A percentile compares a stretch with the other conserved stretches of the same genome.
These are phyloP conservation scores for Phoenix dactylifera DNA, from an alignment of 176 grass and related monocot species.

Conservation along the genomic window DNA sequence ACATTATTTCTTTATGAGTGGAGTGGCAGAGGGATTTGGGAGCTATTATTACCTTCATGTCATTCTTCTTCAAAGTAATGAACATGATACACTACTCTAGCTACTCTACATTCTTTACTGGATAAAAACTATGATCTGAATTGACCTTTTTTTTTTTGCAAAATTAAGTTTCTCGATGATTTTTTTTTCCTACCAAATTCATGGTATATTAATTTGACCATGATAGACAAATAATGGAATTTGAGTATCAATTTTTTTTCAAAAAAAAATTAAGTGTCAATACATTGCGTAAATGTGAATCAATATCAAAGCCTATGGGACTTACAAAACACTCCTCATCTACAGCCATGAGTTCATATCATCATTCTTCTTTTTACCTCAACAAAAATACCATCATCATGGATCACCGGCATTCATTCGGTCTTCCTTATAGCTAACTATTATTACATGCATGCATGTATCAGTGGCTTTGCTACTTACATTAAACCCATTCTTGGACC, in stretches of 20 bases:
- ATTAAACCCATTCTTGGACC: slow-evolving; percentile 15
- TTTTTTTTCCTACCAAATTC: too few relatives aligned
- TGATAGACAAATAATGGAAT: too few relatives aligned
- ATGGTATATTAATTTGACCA: too few relatives aligned
- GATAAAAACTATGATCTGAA: too few relatives aligned
- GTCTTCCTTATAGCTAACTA: slow-evolving; percentile 31
- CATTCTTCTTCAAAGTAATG: too few relatives aligned
- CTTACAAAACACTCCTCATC: slow-evolving; percentile 36
- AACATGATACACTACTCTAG: too few relatives aligned
- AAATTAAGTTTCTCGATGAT: too few relatives aligned
- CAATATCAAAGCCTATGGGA: background rate
- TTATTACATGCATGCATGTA: slow-evolving; percentile 29
- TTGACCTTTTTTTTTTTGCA: too few relatives aligned
- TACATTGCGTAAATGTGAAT: too few relatives aligned
- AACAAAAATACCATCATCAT: slow-evolving; percentile 29
- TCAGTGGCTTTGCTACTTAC: slow-evolving; percentile 7
- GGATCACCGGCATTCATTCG: slow-evolving; percentile 42
- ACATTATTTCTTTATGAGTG: background rate
- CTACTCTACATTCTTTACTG: too few relatives aligned
- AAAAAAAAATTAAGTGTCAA: background rate
- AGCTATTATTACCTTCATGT: slow-evolving; percentile 2
- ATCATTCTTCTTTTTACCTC: slow-evolving; percentile 41
- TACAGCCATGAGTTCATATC: slow-evolving; percentile 33
- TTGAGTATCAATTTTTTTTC: too few relatives aligned
- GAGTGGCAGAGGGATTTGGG: background rate